Percentiles rank a stretch among this genome's conserved stretches.
phyloP scores from a whole-genome alignment of 208 protist species.

The Novymonas esmeraldas region DNA sequence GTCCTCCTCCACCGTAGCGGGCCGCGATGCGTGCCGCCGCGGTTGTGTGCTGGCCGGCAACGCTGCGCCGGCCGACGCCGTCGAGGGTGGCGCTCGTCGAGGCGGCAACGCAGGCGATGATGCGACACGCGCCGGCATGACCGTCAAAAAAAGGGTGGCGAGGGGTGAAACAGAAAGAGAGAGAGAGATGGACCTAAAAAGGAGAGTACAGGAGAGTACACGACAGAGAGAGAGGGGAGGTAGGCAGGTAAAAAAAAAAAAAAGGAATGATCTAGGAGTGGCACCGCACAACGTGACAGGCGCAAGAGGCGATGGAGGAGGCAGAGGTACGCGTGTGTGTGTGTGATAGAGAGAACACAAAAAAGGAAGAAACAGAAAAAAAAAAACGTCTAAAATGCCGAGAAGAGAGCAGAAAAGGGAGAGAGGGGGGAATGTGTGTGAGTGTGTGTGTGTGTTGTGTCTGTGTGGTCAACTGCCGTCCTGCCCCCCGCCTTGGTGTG shows the following conservation, averaged over 20 bases:
- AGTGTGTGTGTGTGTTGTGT: too few species aligned
- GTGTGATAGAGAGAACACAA: background rate
- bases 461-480: too few species aligned
- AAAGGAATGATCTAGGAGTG: too few species aligned
- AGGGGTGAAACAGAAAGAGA: too few species aligned
- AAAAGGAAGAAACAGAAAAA: constrained; percentile 11
- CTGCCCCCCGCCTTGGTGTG: background rate
- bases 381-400: constrained; percentile 2
- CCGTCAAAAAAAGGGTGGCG: too few species aligned
- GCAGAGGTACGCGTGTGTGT: background rate
- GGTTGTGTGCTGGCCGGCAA: constrained; percentile 2
- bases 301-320: background rate
- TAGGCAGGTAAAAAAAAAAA: too few species aligned
- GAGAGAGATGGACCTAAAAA: too few species aligned
- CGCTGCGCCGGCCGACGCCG: background rate
- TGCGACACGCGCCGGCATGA: background rate
- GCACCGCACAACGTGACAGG: too few species aligned
- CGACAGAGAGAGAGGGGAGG: too few species aligned
- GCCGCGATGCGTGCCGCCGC: constrained; percentile 6
- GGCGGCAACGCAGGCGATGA: background rate
- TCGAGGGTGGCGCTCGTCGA: background rate
- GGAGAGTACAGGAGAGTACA: too few species aligned
- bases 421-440: background rate
- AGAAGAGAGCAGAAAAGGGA: constrained; percentile 4
- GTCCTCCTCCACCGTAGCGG: constrained; percentile 12